These are phyloP conservation scores for Cardamine resedifolia DNA, from an alignment of 345 rosid species.

Conservation along the genomic window DNA sequence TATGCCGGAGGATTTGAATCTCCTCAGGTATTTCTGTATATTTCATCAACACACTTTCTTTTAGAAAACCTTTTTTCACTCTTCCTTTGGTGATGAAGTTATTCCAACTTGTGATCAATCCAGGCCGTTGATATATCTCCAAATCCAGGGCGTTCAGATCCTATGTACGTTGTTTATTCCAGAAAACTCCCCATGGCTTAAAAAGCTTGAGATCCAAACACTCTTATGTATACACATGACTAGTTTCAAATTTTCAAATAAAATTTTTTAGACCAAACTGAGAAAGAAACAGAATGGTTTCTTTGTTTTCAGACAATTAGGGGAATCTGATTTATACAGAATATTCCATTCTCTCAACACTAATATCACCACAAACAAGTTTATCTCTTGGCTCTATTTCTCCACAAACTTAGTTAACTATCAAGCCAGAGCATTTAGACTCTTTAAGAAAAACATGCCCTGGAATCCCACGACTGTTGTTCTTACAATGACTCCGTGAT, in stretches of 20 bases:
- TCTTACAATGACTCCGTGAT: neutral
- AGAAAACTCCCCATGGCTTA: constrained; percentile 57
- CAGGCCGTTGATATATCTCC: constrained; percentile 97
- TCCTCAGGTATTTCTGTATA: constrained; percentile 58
- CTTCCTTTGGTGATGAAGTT: constrained; percentile 8
- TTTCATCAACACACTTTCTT: constrained; percentile 2
- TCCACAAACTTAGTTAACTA: neutral
- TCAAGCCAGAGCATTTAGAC: neutral
- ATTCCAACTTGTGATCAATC: constrained; percentile 16
- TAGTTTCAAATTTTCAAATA: neutral
- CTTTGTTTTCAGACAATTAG: neutral
- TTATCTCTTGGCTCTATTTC: neutral
- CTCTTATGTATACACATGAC: neutral
- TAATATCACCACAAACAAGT: too few relatives aligned
- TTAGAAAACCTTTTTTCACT: neutral
- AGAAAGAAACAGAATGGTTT: neutral
- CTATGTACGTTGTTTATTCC: constrained; percentile 77
- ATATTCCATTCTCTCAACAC: neutral
- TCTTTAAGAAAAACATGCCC: neutral
- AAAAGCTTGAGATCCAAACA: constrained; percentile 11
- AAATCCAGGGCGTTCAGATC: constrained; percentile 81
- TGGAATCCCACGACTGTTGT: neutral
- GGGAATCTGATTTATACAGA: too few relatives aligned
- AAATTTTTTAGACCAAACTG: neutral
- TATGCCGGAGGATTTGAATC: constrained; percentile 89